Evolutionary conservation across 495 filamentous ascomycete species (phyloP).

Genomic region (Chaetomidium leptoderma): DNA sequence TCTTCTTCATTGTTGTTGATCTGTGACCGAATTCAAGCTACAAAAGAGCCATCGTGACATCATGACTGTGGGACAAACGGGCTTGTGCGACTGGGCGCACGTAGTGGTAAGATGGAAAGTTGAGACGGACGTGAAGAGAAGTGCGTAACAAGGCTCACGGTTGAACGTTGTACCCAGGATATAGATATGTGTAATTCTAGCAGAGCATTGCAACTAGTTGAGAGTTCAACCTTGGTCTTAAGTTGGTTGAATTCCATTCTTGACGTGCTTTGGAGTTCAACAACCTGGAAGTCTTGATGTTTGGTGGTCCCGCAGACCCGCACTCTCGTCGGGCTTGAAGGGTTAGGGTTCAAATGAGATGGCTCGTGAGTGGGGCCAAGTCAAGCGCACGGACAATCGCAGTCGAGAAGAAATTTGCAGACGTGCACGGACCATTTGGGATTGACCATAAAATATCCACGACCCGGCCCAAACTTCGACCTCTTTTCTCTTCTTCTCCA

Average conservation of each 20-base stretch:
- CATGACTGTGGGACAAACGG: not conserved
- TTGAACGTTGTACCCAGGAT: too few relatives aligned
- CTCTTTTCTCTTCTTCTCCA: constrained; percentile 24
- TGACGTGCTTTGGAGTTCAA: too few relatives aligned
- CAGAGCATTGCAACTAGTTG: too few relatives aligned
- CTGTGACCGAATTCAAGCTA: not conserved
- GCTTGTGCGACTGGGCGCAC: not conserved
- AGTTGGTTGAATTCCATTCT: too few relatives aligned
- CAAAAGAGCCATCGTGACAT: not conserved
- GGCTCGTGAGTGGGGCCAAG: not conserved
- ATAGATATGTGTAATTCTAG: too few relatives aligned
- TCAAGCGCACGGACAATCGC: constrained; percentile 4
- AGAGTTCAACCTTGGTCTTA: too few relatives aligned
- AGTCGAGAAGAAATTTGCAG: constrained; percentile 9
- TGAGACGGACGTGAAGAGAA: too few relatives aligned
- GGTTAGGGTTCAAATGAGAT: not conserved
- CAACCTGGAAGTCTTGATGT: too few relatives aligned
- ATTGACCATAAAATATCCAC: constrained; percentile 12
- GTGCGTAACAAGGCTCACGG: too few relatives aligned
- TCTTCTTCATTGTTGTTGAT: not conserved
- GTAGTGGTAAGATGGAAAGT: not conserved
- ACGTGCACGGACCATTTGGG: constrained; percentile 21
- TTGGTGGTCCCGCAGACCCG: too few relatives aligned
- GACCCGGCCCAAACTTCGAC: not conserved
- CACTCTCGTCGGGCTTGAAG: too few relatives aligned